Percentiles rank a stretch among this genome's conserved stretches.
phyloP scores from a whole-genome alignment of 306 rosid genomes.

The Calophaca sinica region DNA sequence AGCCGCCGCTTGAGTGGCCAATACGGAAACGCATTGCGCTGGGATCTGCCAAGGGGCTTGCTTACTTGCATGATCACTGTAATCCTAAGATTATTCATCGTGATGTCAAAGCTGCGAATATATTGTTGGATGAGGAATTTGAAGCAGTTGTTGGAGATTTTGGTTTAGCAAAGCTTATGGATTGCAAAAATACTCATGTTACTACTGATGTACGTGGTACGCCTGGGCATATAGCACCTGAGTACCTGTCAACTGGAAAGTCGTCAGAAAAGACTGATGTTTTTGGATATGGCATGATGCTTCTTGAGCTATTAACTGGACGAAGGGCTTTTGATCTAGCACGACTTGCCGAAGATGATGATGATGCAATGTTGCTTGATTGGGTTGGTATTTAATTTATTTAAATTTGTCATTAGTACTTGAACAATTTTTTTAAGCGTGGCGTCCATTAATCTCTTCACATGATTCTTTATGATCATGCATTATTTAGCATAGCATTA shows the following conservation, averaged over 20 bases:
- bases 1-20: conserved; percentile 73
- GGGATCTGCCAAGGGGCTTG: conserved; percentile 90
- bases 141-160: conserved; percentile 96
- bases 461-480: background rate
- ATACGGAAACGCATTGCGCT: conserved; percentile 68
- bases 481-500: background rate
- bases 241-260: conserved; percentile 90
- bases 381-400: conserved; percentile 67
- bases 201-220: conserved; percentile 94
- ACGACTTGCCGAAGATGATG: conserved; percentile 87
- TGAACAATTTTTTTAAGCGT: background rate
- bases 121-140: conserved; percentile 88
- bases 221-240: conserved; percentile 93
- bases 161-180: conserved; percentile 93
- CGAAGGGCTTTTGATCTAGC: conserved; percentile 94
- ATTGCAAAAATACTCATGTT: conserved; percentile 90
- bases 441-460: background rate
- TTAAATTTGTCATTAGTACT: conserved; percentile 7
- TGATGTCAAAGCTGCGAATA: conserved; percentile 94
- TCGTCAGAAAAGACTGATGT: conserved; percentile 94
- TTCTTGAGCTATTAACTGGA: conserved; percentile 93
- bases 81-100: conserved; percentile 94
- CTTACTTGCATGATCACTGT: conserved; percentile 94
- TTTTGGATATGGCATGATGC: conserved; percentile 97
- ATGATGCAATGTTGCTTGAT: conserved; percentile 84